Base-by-base conservation (phyloP, 192 early-diverging fungal species). In the Backusella mclennaniae region DNA sequence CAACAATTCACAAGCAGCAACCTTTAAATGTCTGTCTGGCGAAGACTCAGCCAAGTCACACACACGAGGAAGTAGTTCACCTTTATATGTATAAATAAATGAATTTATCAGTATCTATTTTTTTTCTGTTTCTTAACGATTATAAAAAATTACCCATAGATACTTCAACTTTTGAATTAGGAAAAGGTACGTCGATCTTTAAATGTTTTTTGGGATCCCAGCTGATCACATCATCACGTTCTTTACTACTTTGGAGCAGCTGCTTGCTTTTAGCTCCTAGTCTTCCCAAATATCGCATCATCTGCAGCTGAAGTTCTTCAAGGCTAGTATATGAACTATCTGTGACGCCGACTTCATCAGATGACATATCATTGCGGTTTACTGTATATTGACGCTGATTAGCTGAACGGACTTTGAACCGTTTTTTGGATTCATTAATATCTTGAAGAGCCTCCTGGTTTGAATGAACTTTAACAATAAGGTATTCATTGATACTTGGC, bases 1-100 rank as follows among this genome's bases (percentile, higher is more conserved):
- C 9, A 95, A 75, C 1, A 94, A 76, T 75, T 95, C 94, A 49
- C 91, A 88, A 8, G 91, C 90, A 17, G 90, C 91, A 0, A 93
- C 84, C 79, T 94, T 94, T n/a, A 89, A 88, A 78, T 94, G 87
- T 15, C 94, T 78, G 56, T 93, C 90, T 1, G 91, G 84, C 8
- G 93, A 93, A 69, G 82, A 84, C 76, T 95, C 92, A 0, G 93
- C 90, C n/a, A 94, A 77, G 29, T 93, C 89, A 46, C 91, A 83
- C n/a, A 95, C 88, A 15, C 93, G 79, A 21, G 94, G 94, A 21
- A 95, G 78, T 56, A 95, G 81, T 56, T 94, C 92, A 80, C 93
- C 94, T 92, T 77, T 19, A 74, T 7, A 49, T 35, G 82, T 7
- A 36, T 26, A 23, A 66, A 31, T 15, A 31, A 23, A 49, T 49